Percentiles rank a stretch among this genome's conserved stretches.
Conservation (phyloP, 108 stramenopile genomes). For the Skeletonema potamos region DNA sequence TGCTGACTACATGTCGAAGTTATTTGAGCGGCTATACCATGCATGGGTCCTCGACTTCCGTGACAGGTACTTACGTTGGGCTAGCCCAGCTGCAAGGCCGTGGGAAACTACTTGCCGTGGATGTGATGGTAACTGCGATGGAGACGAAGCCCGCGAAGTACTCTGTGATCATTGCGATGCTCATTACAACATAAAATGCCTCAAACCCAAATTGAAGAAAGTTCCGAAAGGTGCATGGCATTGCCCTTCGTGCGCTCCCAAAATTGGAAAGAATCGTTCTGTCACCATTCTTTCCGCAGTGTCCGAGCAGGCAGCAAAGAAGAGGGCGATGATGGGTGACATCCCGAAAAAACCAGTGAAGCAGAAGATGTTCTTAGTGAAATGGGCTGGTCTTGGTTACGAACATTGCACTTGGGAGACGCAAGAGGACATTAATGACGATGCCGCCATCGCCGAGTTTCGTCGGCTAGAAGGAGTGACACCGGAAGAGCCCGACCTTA, state of each 20-base stretch:
- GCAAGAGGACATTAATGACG: conserved; percentile 83
- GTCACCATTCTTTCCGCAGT: conserved; percentile 76
- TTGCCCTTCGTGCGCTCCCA: conserved; percentile 82
- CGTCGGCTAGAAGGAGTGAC: conserved; percentile 68
- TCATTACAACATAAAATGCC: conserved; percentile 68
- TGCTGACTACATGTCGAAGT: conserved; percentile 93
- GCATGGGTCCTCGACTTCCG: conserved; percentile 90
- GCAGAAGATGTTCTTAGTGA: conserved; percentile 90
- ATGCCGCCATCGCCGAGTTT: conserved; percentile 72
- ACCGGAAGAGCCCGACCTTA: conserved; percentile 71
- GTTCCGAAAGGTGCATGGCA: conserved; percentile 83
- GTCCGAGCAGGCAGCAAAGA: conserved; percentile 75
- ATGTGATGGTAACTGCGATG: conserved; percentile 71
- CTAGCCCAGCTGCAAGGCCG: conserved; percentile 76
- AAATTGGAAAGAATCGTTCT: conserved; percentile 59
- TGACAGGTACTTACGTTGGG: conserved; percentile 86
- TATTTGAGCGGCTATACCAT: conserved; percentile 87
- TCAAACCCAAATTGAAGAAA: conserved; percentile 72
- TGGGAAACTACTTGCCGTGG: conserved; percentile 85
- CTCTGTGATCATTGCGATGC: conserved; percentile 94
- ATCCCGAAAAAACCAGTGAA: conserved; percentile 75
- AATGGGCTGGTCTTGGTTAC: conserved; percentile 96
- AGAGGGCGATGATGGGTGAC: conserved; percentile 80
- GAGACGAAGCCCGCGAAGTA: conserved; percentile 65
- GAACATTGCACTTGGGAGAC: conserved; percentile 97